These are phyloP conservation scores for Rhodamnia argentea DNA, from an alignment of 345 rosid genomes.

Conservation along the genomic window DNA sequence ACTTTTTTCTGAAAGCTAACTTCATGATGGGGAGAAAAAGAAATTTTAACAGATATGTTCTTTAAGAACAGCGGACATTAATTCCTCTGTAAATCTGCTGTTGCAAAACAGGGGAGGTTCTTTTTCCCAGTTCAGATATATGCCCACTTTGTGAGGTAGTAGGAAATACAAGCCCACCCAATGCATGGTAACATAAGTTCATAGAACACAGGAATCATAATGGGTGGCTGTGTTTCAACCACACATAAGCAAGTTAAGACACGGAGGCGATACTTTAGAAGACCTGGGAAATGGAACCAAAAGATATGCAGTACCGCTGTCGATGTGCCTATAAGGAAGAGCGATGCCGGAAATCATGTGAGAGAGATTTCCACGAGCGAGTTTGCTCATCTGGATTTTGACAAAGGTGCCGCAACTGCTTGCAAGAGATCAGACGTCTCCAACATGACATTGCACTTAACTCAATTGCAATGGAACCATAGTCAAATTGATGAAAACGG, in stretches of 20 bases:
- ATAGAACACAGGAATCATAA: conserved; percentile 12
- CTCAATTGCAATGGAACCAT: conserved; percentile 76
- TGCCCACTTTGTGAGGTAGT: not conserved
- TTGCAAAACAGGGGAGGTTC: not conserved
- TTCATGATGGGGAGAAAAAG: not conserved
- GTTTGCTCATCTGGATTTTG: conserved; percentile 45
- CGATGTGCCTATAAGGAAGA: conserved; percentile 25
- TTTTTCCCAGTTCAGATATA: not conserved
- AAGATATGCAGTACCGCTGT: conserved; percentile 32
- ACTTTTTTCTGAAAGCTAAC: not conserved
- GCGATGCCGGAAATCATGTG: conserved; percentile 28
- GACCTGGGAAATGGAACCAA: conserved; percentile 22
- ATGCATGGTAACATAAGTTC: not conserved
- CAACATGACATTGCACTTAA: conserved; percentile 41
- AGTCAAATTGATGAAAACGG: conserved; percentile 55
- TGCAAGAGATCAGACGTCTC: conserved; percentile 54
- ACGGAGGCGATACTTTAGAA: conserved; percentile 13
- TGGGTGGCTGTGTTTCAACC: conserved; percentile 80
- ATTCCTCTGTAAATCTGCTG: not conserved
- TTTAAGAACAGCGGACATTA: not conserved
- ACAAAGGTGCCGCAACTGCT: conserved; percentile 27
- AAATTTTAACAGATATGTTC: not conserved
- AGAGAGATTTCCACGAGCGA: conserved; percentile 43
- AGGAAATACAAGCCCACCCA: not conserved
- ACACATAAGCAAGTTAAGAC: conserved; percentile 7